Base-by-base conservation (phyloP, 495 filamentous ascomycete genomes). In the Aspergillus nanangensis region DNA sequence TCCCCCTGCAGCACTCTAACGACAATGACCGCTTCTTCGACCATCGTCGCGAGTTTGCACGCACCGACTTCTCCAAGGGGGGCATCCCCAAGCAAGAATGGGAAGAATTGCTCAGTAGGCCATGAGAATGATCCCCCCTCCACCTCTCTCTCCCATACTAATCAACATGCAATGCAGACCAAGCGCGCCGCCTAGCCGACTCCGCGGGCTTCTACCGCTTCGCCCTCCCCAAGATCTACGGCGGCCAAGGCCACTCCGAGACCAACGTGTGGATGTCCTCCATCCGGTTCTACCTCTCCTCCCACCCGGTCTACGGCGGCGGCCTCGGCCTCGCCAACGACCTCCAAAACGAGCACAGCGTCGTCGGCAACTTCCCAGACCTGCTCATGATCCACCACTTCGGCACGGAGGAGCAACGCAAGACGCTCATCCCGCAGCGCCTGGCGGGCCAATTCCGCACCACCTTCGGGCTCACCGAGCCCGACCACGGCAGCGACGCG, bases 11-110 rank as follows among this genome's bases (percentile, higher is more conserved):
- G 56, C 52, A 67, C 15, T 45, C 55, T 0, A 48, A 76, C 44
- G 76, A 79, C 45, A 82, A 81, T 47, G 61, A 80, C 20, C 75
- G 76, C 20, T 82, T 82, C 67, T 82, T 82, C 55, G 77, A 82
- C 56, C 71, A 82, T 54, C 67, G 78, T 7, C 74, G 78, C 35
- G 78, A 82, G 44, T 67, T 78, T 60, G 58, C 72, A 5, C 72
- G 77, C 1, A 83, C 77, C 0, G 66, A 80, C 52, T 80, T 73
- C 70, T 69, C 72, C 18, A 63, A 69, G 19, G 54, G 67, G 34
- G 79, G 78, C 1, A 69, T 80, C 15, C 79, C 80, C 4, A 63
- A 64, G 3, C 45, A 61, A 29, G 77, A 80, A 51, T 83, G 77
- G 79, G 78, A 80, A 52, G 55, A 65, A 1, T 59, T 83, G 8